Percentiles rank a stretch among this genome's conserved stretches.
phyloP scores from a whole-genome alignment of 495 filamentous ascomycete genomes.

The Penicillium daleae region DNA sequence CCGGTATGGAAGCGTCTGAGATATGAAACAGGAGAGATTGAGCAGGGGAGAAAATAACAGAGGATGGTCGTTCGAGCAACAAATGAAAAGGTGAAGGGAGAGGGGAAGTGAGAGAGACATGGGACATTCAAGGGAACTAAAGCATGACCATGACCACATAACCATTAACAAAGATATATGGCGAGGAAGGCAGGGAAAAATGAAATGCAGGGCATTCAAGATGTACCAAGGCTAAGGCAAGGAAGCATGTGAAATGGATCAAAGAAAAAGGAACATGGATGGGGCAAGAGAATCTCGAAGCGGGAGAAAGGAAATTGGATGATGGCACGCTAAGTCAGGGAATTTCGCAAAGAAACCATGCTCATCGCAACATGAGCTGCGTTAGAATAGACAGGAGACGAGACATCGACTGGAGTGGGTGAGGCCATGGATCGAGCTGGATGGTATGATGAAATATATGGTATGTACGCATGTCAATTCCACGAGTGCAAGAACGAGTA shows the following conservation, averaged over 20 bases:
- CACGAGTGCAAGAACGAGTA: conserved; percentile 16
- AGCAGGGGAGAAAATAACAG: not conserved
- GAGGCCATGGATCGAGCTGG: not conserved
- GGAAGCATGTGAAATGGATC: not conserved
- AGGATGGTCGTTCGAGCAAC: conserved; percentile 5
- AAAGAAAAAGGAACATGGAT: not conserved
- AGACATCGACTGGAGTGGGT: conserved; percentile 14
- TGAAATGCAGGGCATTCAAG: not conserved
- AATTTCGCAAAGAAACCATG: conserved; percentile 16
- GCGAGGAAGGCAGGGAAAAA: not conserved
- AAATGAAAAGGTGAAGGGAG: conserved; percentile 13
- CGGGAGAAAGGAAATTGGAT: conserved; percentile 11
- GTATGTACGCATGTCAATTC: conserved; percentile 33
- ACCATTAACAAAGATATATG: conserved; percentile 13
- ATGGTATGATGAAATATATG: conserved; percentile 1
- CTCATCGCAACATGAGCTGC: conserved; percentile 23
- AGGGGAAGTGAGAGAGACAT: conserved; percentile 10
- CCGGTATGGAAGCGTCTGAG: not conserved
- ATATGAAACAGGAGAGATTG: conserved; percentile 13
- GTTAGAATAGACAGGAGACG: conserved; percentile 9
- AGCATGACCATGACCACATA: conserved; percentile 20
- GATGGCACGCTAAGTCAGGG: conserved; percentile 24
- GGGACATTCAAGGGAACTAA: conserved; percentile 13
- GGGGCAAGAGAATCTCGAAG: conserved; percentile 4
- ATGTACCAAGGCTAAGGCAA: not conserved